These are phyloP conservation scores for Calocera viscosa DNA, from an alignment of 768 basidiomycete genomes.

Conservation along the genomic window DNA sequence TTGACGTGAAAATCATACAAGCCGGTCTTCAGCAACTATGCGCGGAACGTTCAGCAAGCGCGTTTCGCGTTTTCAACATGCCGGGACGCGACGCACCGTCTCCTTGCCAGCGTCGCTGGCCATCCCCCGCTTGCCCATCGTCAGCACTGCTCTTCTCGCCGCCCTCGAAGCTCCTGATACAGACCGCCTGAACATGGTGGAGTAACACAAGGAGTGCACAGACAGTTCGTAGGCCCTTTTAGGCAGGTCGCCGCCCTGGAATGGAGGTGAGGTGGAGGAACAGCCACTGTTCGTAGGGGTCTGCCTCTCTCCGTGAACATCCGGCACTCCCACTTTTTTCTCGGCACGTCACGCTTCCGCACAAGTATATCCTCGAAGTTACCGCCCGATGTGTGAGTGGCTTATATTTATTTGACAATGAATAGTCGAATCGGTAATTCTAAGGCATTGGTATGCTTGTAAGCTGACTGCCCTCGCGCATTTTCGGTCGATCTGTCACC, in stretches of 20 bases:
- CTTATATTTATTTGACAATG: too few species aligned
- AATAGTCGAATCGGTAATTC: too few species aligned
- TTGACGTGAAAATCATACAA: conserved; percentile 82
- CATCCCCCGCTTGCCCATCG: background rate
- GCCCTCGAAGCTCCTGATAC: background rate
- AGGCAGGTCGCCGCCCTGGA: background rate
- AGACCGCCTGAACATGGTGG: background rate
- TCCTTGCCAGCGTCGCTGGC: background rate
- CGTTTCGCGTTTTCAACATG: background rate
- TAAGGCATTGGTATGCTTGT: too few species aligned
- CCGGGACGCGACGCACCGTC: background rate
- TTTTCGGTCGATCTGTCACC: too few species aligned
- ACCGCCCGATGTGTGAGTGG: too few species aligned
- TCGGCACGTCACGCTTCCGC: too few species aligned
- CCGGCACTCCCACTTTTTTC: background rate
- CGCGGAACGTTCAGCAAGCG: background rate
- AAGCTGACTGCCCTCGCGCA: too few species aligned
- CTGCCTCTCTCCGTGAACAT: background rate
- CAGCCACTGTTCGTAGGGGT: background rate
- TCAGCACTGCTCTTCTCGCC: background rate
- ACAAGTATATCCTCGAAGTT: too few species aligned
- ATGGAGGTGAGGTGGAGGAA: background rate
- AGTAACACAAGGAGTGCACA: background rate
- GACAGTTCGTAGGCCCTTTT: background rate
- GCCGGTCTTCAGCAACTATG: conserved; percentile 49